Evolutionary conservation across 495 filamentous ascomycete species (phyloP), one percentile per base, ranked within the genome.

Genomic region (Friedmanniomyces endolithicus): DNA sequence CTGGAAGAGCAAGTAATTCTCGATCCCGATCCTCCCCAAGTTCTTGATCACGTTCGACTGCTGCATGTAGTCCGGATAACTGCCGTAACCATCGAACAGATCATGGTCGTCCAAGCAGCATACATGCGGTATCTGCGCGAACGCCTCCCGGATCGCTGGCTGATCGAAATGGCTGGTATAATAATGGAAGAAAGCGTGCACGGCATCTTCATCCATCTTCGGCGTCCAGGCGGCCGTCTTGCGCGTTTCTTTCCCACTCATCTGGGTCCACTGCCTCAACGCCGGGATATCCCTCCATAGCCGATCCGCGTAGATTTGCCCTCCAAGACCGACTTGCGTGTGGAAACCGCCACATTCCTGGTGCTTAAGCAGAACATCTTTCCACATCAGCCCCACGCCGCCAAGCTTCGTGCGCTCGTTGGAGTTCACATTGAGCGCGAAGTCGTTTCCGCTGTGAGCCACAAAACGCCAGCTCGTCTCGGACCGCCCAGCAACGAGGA

Each of bases 1-100:
- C 64, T 98, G 92, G 74, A 98, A 98, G 19, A 98, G 81, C n/a
- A 98, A 77, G 64, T 96, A 98, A 88, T 95, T 96, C 56, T 96
- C 88, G 51, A 94, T 90, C n/a, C 87, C 94, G 25, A 98, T 84
- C 22, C 92, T 85, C 23, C 92, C 92, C 61, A 97, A 95, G 67
- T 95, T 95, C 68, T 95, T 95, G 76, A 98, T 96, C 72, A 96
- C 88, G 53, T 94, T 83, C 1, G 87, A 94, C 64, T 84, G 85
- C 66, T 98, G 92, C 90, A 98, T 96, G 63, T 98, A 94, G 57
- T 95, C 90, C 1, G 92, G 92, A 59, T 97, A 97, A 1, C 86
- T 92, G 19, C 92, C 92, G 55, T 89, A 98, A n/a, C 92, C 92
- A 65, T 98, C 92, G 63, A 98, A 97, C 48, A 98, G 95, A 52